A percentile compares a stretch with the other conserved stretches of the same genome.
phyloP scores from a whole-genome alignment of 495 filamentous ascomycete species.

The Tuber brumale region DNA sequence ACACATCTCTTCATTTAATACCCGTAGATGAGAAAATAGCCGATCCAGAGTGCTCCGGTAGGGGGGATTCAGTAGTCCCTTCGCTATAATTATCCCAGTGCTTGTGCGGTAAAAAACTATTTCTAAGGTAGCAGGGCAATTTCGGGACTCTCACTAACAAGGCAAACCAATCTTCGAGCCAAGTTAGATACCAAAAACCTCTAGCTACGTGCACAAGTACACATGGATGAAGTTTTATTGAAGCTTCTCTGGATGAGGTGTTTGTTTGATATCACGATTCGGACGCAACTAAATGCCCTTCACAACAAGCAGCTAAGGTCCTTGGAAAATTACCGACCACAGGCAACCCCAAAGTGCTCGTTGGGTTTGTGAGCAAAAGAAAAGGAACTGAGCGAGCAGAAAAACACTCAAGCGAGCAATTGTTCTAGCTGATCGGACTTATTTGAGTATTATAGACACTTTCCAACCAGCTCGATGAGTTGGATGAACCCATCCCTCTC shows the following conservation, averaged over 20 bases:
- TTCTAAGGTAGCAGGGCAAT: neutral
- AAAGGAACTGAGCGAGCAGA: neutral
- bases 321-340: neutral
- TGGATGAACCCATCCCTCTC: slow-evolving; percentile 73
- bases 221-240: neutral
- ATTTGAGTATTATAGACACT: slow-evolving; percentile 50
- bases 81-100: neutral
- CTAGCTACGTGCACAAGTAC: neutral
- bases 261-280: neutral
- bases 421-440: neutral
- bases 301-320: neutral
- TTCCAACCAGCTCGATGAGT: slow-evolving; percentile 70
- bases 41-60: neutral
- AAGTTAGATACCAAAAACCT: neutral
- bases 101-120: neutral
- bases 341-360: neutral
- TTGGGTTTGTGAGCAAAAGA: neutral
- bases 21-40: neutral
- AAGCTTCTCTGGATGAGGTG: neutral
- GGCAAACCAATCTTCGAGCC: neutral
- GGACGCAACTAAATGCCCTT: neutral
- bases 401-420: neutral
- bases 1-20: neutral
- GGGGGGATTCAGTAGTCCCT: neutral
- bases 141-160: neutral